A percentile compares a stretch with the other conserved stretches of the same genome.
Conservation (phyloP, 2,329 filamentous ascomycete species). For the Scytalidium sp. region DNA sequence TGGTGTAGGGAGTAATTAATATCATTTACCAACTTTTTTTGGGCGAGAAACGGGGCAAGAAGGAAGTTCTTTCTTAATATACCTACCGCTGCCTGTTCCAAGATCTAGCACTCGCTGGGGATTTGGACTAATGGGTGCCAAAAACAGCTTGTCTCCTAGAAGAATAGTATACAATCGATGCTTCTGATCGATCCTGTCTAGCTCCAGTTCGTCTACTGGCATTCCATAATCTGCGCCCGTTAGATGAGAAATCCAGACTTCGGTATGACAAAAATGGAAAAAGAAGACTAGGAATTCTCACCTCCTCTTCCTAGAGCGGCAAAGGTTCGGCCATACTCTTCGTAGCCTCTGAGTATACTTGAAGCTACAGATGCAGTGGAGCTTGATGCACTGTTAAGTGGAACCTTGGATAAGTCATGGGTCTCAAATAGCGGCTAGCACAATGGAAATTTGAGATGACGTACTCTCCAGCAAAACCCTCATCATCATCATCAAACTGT, state of each 20-base stretch:
- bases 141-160: slow-evolving; percentile 6
- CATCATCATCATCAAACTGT: not conserved
- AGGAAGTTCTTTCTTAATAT: slow-evolving; percentile 25
- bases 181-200: slow-evolving; percentile 39
- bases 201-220: slow-evolving; percentile 37
- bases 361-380: slow-evolving; percentile 18
- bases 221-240: slow-evolving; percentile 32
- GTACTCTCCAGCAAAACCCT: not conserved
- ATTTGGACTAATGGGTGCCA: slow-evolving; percentile 17
- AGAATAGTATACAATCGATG: slow-evolving; percentile 31
- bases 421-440: not conserved
- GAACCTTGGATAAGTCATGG: not conserved
- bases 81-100: slow-evolving; percentile 36
- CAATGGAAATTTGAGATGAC: not conserved
- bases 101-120: slow-evolving; percentile 34
- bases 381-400: slow-evolving; percentile 8
- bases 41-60: not conserved
- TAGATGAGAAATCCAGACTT: not conserved
- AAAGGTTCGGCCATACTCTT: slow-evolving; percentile 23
- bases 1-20: not conserved
- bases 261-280: not conserved
- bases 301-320: slow-evolving; percentile 21
- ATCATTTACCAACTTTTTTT: not conserved
- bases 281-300: slow-evolving; percentile 1
- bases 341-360: slow-evolving; percentile 14